Evolutionary conservation across 2,329 filamentous ascomycete species (phyloP).

Genomic region (Cladobotryum mycophilum): DNA sequence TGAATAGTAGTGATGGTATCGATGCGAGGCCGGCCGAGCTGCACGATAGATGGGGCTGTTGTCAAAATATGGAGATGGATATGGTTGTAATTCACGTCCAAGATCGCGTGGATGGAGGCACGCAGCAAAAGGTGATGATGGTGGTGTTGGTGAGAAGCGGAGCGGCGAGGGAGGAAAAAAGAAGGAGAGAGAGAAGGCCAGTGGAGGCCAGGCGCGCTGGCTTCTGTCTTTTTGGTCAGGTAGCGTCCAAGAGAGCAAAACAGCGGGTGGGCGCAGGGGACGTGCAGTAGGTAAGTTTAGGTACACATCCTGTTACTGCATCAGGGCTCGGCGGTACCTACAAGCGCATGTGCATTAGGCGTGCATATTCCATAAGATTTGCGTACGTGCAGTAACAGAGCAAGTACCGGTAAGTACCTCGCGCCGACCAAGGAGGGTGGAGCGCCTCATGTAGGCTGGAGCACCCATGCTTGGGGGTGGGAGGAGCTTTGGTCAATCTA

Average conservation of each 20-base stretch:
- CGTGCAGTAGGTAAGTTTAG: too few species aligned
- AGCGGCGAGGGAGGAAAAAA: slow-evolving; percentile 22
- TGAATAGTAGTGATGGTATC: background rate
- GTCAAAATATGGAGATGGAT: slow-evolving; percentile 5
- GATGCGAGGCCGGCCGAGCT: slow-evolving; percentile 2
- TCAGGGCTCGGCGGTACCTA: too few species aligned
- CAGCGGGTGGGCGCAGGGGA: background rate
- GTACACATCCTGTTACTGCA: too few species aligned
- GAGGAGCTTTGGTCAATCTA: too few species aligned
- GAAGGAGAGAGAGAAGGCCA: slow-evolving; percentile 8
- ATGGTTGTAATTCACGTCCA: background rate
- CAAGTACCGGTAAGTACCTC: too few species aligned
- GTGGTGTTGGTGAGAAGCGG: slow-evolving; percentile 19
- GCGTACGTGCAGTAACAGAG: too few species aligned
- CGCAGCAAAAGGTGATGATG: slow-evolving; percentile 14
- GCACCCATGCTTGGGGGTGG: too few species aligned
- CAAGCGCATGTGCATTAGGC: too few species aligned
- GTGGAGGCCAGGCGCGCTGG: background rate
- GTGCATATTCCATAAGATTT: too few species aligned
- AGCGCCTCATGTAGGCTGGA: too few species aligned
- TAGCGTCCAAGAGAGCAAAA: background rate
- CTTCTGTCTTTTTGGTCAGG: background rate
- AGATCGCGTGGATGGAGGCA: slow-evolving; percentile 1
- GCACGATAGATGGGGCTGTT: slow-evolving; percentile 1
- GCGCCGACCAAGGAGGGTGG: too few species aligned